Evolutionary conservation across 129 eudicot genomes (phyloP).

Genomic region (Flaveria brownii): DNA sequence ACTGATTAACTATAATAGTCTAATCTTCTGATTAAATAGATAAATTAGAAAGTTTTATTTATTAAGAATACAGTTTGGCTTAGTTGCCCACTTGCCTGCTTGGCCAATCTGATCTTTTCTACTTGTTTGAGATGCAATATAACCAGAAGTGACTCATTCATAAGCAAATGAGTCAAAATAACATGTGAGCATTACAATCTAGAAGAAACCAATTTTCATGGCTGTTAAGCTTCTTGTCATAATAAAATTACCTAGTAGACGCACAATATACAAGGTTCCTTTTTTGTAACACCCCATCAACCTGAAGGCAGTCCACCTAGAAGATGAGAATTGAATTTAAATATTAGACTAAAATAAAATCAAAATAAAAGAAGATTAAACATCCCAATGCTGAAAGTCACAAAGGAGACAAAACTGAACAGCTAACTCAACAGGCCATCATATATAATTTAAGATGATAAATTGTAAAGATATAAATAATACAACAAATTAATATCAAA

Average conservation of each 20-base stretch:
- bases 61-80: not conserved
- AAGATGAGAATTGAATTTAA: conserved; percentile 21
- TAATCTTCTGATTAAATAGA: not conserved
- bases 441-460: not conserved
- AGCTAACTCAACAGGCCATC: not conserved
- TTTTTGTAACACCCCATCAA: conserved; percentile 83
- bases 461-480: not conserved
- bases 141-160: not conserved
- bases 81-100: not conserved
- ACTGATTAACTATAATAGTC: not conserved
- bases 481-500: not conserved
- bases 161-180: not conserved
- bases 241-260: conserved; percentile 71
- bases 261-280: conserved; percentile 98
- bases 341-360: not conserved
- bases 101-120: not conserved
- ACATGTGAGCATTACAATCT: not conserved
- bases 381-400: not conserved
- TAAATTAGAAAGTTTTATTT: not conserved
- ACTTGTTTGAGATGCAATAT: not conserved
- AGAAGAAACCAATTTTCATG: not conserved
- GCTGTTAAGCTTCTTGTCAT: not conserved
- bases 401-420: not conserved
- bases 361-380: not conserved
- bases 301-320: conserved; percentile 98